Evolutionary conservation across 1,284 basidiomycete genomes (phyloP), one percentile per base, ranked within the genome.

Genomic region (Marasmius tenuissimus): DNA sequence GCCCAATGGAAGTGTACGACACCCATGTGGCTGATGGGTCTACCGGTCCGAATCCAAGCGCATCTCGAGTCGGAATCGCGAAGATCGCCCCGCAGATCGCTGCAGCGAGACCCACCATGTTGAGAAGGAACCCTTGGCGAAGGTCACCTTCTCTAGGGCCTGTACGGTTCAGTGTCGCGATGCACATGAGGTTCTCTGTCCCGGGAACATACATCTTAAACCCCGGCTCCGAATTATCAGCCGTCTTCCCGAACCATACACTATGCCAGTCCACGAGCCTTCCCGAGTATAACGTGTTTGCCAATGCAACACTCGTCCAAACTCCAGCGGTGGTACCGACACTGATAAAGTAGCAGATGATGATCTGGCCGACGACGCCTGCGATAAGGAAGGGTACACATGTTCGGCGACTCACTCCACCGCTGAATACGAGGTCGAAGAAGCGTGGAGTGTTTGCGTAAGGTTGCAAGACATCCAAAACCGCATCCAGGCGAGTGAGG

Each of bases 251-350:
- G 33, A 45, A 66, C 39, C 60, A 68, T 1, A 67, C 40, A 20
- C 66, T 69, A 54, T 72, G 70, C 60, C 59, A 64, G 40, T 72
- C 70, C 10, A 61, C 63, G 11, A 72, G 60, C 42, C 59, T 59
- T 7, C 68, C 70, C 35, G 61, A 57, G 40, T 57, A 69, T 9
- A 72, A 52, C 1, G 65, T 65, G 52, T 72, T 71, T 4, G 68
- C 61, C 4, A 72, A 61, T 10, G 66, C 69, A 22, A 72, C 69
- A 40, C 61, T 65, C 6, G 69, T 71, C 70, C 70, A 72, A 42
- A 72, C 61, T 10, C 70, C 70, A 9, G 70, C 70, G 20, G 67
- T 63, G 7, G 70, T 70, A 57, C 68, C 70, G 35, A 72, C 68
- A 22, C 61, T 54, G 20, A 72, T 64, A 53, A 71, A 71, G 52